Percentiles rank a stretch among this genome's conserved stretches.
Conservation (phyloP, 179 eudicot genomes). For the Gypsophila paniculata region DNA sequence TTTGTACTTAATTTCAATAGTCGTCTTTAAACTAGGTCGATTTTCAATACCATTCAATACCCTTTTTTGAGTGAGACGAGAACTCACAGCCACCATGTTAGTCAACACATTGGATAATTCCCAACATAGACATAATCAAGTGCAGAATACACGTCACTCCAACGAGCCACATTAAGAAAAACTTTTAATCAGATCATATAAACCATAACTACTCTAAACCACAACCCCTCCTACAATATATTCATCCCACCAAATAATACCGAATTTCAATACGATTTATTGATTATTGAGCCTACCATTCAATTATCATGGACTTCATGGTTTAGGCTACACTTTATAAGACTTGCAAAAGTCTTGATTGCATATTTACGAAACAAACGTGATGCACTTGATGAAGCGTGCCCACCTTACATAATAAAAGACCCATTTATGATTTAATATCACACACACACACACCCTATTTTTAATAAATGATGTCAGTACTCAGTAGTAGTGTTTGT, state of each 20-base stretch:
- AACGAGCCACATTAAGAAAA: too few relatives aligned
- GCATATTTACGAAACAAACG: neutral
- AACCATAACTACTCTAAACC: too few relatives aligned
- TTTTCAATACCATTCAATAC: too few relatives aligned
- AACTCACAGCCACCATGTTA: too few relatives aligned
- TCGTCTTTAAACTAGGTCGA: too few relatives aligned
- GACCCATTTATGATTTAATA: neutral
- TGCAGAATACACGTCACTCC: too few relatives aligned
- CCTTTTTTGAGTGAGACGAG: too few relatives aligned
- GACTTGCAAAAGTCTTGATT: neutral
- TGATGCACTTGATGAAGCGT: conserved; percentile 2
- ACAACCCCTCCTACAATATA: too few relatives aligned
- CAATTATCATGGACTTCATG: neutral
- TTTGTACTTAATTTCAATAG: too few relatives aligned
- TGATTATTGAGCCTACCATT: neutral
- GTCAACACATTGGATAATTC: too few relatives aligned
- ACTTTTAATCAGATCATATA: too few relatives aligned
- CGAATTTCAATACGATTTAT: neutral
- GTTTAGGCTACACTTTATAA: neutral
- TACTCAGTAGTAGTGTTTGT: neutral
- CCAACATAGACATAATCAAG: too few relatives aligned
- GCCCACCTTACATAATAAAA: neutral
- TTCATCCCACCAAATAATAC: neutral
- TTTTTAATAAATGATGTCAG: conserved; percentile 3
- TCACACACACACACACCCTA: neutral